These are phyloP conservation scores for Corchorus olitorius DNA, from an alignment of 345 rosid genomes.

Conservation along the genomic window DNA sequence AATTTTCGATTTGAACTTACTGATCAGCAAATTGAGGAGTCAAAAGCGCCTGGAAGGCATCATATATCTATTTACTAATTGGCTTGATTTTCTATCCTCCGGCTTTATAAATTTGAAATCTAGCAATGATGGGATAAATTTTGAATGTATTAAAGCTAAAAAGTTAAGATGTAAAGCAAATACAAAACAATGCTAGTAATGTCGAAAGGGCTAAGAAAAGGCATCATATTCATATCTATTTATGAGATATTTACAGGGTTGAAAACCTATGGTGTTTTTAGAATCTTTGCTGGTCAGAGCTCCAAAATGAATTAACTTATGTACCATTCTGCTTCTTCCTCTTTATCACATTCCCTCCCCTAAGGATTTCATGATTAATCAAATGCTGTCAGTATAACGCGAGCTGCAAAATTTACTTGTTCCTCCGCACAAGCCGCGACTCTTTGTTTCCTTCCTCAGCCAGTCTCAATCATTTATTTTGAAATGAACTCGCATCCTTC, in stretches of 20 bases:
- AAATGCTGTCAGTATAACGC: not conserved
- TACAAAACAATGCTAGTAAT: not conserved
- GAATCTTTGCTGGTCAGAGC: not conserved
- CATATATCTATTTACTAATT: too few species aligned
- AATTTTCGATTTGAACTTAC: too few species aligned
- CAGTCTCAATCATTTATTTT: slow-evolving; percentile 1
- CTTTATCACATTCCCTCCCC: slow-evolving; percentile 9
- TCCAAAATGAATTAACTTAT: slow-evolving; percentile 27
- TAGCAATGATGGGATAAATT: not conserved
- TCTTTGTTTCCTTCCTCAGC: slow-evolving; percentile 9
- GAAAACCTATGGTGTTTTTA: not conserved
- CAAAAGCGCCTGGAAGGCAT: too few species aligned
- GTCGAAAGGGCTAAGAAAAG: slow-evolving; percentile 11
- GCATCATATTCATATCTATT: not conserved
- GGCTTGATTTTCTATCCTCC: too few species aligned
- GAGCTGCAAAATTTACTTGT: not conserved
- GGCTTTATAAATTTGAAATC: not conserved
- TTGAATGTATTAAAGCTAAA: not conserved
- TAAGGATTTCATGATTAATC: not conserved
- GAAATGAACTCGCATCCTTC: slow-evolving; percentile 49
- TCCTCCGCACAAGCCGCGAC: slow-evolving; percentile 7
- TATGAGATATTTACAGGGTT: slow-evolving; percentile 35
- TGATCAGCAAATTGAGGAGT: too few species aligned
- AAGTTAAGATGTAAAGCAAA: not conserved
- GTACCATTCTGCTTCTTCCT: slow-evolving; percentile 10